Evolutionary conservation across 176 grass and related monocot genomes (phyloP).

Genomic region (Tillandsia fasciculata): DNA sequence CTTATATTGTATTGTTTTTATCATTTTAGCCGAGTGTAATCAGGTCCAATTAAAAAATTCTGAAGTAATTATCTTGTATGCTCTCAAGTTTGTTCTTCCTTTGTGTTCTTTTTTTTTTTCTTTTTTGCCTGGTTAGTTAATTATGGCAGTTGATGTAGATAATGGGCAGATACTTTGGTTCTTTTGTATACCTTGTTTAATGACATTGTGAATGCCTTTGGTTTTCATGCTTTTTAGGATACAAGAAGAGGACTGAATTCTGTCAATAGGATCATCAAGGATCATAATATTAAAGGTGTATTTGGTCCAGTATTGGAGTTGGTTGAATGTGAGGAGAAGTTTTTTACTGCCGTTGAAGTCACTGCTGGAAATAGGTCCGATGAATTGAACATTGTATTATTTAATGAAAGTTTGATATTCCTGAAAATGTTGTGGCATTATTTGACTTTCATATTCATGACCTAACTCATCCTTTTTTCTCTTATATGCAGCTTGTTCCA

Average conservation of each 20-base stretch:
- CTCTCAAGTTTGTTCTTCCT: neutral
- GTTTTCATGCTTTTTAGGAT: slow-evolving; percentile 50
- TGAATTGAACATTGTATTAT: neutral
- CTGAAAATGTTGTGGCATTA: neutral
- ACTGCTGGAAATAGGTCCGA: slow-evolving; percentile 83
- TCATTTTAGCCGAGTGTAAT: too few species aligned
- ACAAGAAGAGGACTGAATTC: slow-evolving; percentile 92
- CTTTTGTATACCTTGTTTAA: neutral
- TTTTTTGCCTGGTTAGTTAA: neutral
- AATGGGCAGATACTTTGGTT: too few species aligned
- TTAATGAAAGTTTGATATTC: slow-evolving; percentile 1
- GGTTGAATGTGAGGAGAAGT: slow-evolving; percentile 89
- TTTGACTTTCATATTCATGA: slow-evolving; percentile 15
- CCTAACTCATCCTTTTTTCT: slow-evolving; percentile 10
- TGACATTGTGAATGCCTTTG: neutral
- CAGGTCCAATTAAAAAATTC: too few species aligned
- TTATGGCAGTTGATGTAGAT: too few species aligned
- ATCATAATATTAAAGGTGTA: slow-evolving; percentile 68
- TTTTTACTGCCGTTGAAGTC: slow-evolving; percentile 98
- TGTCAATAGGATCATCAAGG: slow-evolving; percentile 83
- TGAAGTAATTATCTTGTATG: neutral
- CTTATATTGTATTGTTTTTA: too few species aligned
- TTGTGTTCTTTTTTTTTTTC: neutral
- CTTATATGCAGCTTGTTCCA: slow-evolving; percentile 69
- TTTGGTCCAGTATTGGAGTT: slow-evolving; percentile 92